Evolutionary conservation across 129 eudicot genomes (phyloP).

Genomic region (Chrysanthemum seticuspe): DNA sequence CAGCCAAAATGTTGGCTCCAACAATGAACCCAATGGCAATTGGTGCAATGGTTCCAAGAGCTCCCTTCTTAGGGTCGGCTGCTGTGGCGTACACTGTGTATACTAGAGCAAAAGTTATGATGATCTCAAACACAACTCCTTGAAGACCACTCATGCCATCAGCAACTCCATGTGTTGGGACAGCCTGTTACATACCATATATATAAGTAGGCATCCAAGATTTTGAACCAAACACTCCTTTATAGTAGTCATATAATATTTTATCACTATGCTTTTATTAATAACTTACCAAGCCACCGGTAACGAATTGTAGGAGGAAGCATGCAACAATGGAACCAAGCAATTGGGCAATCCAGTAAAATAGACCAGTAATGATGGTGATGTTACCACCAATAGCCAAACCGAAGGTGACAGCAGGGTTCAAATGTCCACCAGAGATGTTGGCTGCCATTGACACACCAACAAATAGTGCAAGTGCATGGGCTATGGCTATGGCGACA

Average conservation of each 20-base stretch:
- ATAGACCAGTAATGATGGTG: slow-evolving; percentile 56
- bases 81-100: slow-evolving; percentile 64
- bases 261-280: no score
- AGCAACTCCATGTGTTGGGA: slow-evolving; percentile 50
- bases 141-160: slow-evolving; percentile 36
- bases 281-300: slow-evolving; percentile 32
- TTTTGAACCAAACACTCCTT: no score
- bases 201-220: not conserved
- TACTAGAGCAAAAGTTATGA: slow-evolving; percentile 45
- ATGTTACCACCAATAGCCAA: slow-evolving; percentile 66
- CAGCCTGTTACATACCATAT: slow-evolving; percentile 24
- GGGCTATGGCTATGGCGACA: slow-evolving; percentile 58
- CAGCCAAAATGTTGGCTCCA: slow-evolving; percentile 87
- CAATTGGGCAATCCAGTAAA: slow-evolving; percentile 59
- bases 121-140: slow-evolving; percentile 51
- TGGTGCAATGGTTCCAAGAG: slow-evolving; percentile 53
- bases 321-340: slow-evolving; percentile 57
- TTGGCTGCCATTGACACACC: slow-evolving; percentile 65
- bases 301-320: slow-evolving; percentile 45
- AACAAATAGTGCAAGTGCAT: slow-evolving; percentile 63
- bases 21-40: slow-evolving; percentile 79
- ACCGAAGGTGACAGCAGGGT: slow-evolving; percentile 70
- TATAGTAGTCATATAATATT: no score
- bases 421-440: slow-evolving; percentile 63
- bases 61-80: slow-evolving; percentile 70